Evolutionary conservation across 2,329 filamentous ascomycete species (phyloP), one percentile per base, ranked within the genome.

Genomic region (Claviceps pusilla): DNA sequence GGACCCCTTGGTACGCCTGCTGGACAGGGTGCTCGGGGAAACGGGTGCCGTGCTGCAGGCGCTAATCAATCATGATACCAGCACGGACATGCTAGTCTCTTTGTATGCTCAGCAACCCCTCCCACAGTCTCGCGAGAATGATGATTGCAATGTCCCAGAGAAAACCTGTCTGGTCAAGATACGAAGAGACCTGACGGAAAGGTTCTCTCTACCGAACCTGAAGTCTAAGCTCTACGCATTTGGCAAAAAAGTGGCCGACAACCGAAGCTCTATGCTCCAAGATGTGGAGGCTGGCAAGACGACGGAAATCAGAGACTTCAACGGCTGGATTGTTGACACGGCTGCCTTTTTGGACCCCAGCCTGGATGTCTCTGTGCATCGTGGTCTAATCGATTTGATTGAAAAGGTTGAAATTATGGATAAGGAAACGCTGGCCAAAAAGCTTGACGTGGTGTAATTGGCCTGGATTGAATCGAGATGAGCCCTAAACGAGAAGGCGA

Each of bases 1-100:
- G 7, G 63, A 66, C 10, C 68, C 73, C 14, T 64, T 87, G 16
- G 75, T 76, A 0, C 73, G 72, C 31, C 73, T 87, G 5, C 83
- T 90, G 63, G 79, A 84, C 48, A 70, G 79, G 29, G 74, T 96
- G 4, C 72, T 95, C 6, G 70, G 73, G n/a, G 89, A 96, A 64
- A 83, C 87, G 5, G 84, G 81, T 51, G 72, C 76, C 29, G 82
- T 94, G n/a, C 78, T 95, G 39, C 80, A 78, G 55, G 75, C 76
- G 11, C 73, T 94, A 9, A 79, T 87, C 1, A 75, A 80, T 57
- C 72, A 89, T 35, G 74, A 80, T 48, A 69, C 66, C 56, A 72
- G 61, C 46, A 62, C 64, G 16, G 63, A 63, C 7, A 70, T 79
- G 35, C 62, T 78, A 12, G 16, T 48, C 47, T 48, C 53, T 24